phyloP scores from a whole-genome alignment of 805 yeast genomes.

The Saccharomycopsis capsularis region DNA sequence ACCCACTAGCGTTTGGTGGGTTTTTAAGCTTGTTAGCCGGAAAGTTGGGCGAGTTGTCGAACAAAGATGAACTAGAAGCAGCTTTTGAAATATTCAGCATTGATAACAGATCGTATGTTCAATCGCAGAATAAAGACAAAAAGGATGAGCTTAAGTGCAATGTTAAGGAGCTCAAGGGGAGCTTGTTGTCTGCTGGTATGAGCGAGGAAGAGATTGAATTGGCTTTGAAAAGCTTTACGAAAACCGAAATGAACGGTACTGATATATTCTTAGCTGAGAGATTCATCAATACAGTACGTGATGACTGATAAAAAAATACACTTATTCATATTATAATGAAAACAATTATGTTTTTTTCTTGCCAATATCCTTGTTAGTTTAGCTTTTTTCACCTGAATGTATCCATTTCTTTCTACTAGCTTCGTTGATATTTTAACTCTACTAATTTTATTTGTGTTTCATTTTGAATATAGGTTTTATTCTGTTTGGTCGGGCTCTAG shows the following conservation, averaged over 20 bases:
- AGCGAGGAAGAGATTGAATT: slow-evolving; percentile 38
- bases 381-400: too few relatives aligned
- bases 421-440: too few relatives aligned
- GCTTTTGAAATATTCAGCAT: slow-evolving; percentile 52
- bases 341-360: too few relatives aligned
- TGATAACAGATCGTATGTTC: slow-evolving; percentile 5
- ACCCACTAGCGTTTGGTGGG: slow-evolving; percentile 52
- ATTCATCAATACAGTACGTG: slow-evolving; percentile 20
- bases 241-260: slow-evolving; percentile 49
- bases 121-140: slow-evolving; percentile 25
- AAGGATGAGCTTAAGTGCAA: slow-evolving; percentile 39
- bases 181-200: slow-evolving; percentile 40
- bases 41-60: slow-evolving; percentile 44
- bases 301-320: slow-evolving; percentile 11
- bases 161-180: slow-evolving; percentile 41
- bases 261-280: slow-evolving; percentile 42
- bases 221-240: slow-evolving; percentile 49
- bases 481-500: too few relatives aligned
- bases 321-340: too few relatives aligned
- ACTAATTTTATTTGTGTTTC: too few relatives aligned
- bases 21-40: slow-evolving; percentile 58
- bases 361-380: too few relatives aligned
- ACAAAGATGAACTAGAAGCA: slow-evolving; percentile 44
- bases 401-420: too few relatives aligned
- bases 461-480: too few relatives aligned